Evolutionary conservation across 2,329 filamentous ascomycete species (phyloP).

Genomic region (Exophiala alcalophila): DNA sequence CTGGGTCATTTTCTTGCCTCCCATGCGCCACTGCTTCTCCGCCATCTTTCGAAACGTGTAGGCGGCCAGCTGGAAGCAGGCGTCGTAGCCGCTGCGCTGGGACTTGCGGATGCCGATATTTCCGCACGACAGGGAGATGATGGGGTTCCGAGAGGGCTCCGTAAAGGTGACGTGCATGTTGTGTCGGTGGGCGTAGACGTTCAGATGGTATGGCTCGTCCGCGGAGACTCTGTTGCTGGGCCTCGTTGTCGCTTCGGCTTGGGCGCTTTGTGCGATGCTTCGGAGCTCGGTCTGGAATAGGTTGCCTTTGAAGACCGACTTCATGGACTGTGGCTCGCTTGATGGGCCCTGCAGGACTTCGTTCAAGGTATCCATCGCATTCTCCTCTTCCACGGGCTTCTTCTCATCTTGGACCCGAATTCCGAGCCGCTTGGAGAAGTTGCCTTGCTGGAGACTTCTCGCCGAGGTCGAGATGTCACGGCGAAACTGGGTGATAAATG

Average conservation of each 20-base stretch:
- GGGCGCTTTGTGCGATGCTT: constrained; percentile 15
- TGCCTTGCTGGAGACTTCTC: no score
- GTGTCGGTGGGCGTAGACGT: constrained; percentile 84
- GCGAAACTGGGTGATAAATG: constrained; percentile 11
- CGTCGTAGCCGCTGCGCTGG: constrained; percentile 78
- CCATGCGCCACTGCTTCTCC: constrained; percentile 71
- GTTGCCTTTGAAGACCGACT: no score
- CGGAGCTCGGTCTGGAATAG: constrained; percentile 7
- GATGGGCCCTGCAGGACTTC: no score
- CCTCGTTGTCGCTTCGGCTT: constrained; percentile 17
- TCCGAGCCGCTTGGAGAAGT: constrained; percentile 15
- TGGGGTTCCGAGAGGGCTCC: constrained; percentile 71
- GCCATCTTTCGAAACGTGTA: constrained; percentile 82
- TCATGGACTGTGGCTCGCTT: no score
- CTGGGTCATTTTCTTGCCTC: constrained; percentile 62
- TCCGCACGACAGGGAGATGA: constrained; percentile 77
- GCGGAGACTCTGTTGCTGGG: constrained; percentile 11
- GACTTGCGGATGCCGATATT: constrained; percentile 90
- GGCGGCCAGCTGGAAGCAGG: constrained; percentile 82
- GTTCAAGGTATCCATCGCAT: no score
- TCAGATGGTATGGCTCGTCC: constrained; percentile 73
- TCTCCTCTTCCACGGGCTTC: no score
- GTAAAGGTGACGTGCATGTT: constrained; percentile 93
- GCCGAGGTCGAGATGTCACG: constrained; percentile 13
- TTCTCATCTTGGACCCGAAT: constrained; percentile 11